Percentiles rank a stretch among this genome's conserved stretches.
Conservation (phyloP, 257 asterid genomes). For the Knoxia roxburghii region DNA sequence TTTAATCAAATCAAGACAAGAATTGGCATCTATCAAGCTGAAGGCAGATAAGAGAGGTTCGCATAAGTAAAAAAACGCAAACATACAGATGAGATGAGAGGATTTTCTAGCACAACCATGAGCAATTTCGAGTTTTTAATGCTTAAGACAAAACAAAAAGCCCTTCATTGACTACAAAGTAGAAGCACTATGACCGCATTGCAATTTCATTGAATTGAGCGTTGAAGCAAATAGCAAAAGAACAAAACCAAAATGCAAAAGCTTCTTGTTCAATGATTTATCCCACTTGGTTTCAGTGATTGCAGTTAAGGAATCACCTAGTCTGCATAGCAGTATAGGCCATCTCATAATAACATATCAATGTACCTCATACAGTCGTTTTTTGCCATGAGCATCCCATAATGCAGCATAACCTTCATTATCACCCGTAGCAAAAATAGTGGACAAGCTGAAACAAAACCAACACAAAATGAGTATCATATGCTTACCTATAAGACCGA, state of each 20-base stretch:
- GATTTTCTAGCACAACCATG: background rate
- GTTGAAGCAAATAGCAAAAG: background rate
- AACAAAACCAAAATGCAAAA: background rate
- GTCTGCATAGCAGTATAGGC: background rate
- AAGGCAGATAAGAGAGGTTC: background rate
- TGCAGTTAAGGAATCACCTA: background rate
- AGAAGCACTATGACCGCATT: background rate
- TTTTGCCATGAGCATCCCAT: slow-evolving; percentile 74
- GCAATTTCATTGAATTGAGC: background rate
- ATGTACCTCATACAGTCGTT: slow-evolving; percentile 61
- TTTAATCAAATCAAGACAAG: background rate
- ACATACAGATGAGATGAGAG: too few relatives aligned
- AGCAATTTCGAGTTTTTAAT: too few relatives aligned
- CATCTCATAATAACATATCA: background rate
- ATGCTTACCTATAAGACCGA: background rate
- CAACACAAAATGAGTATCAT: slow-evolving; percentile 4
- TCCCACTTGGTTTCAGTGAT: background rate
- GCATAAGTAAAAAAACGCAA: background rate
- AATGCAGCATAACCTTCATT: slow-evolving; percentile 59
- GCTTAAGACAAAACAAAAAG: background rate
- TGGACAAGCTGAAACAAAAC: slow-evolving; percentile 39
- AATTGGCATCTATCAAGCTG: background rate
- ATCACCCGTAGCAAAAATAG: slow-evolving; percentile 71
- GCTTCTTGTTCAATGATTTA: background rate
- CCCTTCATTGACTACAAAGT: background rate